These are phyloP conservation scores for Populus hybrid DNA, from an alignment of 441 rosid genomes.

Conservation along the genomic window DNA sequence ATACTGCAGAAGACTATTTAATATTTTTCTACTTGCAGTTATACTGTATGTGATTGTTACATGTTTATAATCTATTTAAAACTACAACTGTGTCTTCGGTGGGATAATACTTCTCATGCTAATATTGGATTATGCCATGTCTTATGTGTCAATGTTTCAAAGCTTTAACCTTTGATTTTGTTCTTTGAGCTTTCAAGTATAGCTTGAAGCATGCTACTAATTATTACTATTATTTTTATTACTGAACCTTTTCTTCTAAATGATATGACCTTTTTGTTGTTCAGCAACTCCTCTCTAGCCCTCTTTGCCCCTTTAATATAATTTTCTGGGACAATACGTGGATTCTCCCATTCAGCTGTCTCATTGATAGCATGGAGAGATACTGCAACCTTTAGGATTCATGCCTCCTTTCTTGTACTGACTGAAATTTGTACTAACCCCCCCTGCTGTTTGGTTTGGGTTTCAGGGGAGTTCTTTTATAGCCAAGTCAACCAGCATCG, in stretches of 20 bases:
- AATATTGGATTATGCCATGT: background rate
- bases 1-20: too few species aligned
- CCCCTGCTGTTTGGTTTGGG: too few species aligned
- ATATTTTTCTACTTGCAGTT: too few species aligned
- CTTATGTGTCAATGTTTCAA: background rate
- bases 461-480: too few species aligned
- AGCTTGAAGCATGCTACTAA: background rate
- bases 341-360: background rate
- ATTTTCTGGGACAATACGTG: background rate
- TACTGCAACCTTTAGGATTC: background rate
- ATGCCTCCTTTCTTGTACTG: background rate
- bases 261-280: background rate
- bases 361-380: background rate
- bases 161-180: background rate
- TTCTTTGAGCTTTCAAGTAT: background rate
- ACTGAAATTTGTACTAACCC: background rate
- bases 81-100: background rate
- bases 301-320: background rate
- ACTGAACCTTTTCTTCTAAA: background rate
- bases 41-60: background rate
- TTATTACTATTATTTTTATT: too few species aligned
- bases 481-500: too few species aligned
- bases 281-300: background rate
- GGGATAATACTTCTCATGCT: background rate
- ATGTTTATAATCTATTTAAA: background rate